Conservation (phyloP, 345 rosid genomes). For the Eucalyptus leucophloia region DNA sequence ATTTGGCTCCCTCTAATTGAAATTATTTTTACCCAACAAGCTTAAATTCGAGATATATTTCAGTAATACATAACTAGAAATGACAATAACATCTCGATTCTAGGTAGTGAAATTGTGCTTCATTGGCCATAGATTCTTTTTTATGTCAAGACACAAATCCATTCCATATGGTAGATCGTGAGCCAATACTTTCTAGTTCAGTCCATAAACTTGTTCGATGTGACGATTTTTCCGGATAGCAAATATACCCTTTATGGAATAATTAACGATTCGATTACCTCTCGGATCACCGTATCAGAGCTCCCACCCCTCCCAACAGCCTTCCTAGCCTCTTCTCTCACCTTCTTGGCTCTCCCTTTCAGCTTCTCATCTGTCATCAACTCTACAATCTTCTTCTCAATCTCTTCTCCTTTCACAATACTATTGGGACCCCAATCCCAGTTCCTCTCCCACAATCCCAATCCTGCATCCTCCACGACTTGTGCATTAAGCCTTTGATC, state of each 20-base stretch:
- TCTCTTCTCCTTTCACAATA: constrained; percentile 17
- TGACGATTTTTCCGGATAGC: neutral
- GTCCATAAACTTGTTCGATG: neutral
- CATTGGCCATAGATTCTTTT: neutral
- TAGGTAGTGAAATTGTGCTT: neutral
- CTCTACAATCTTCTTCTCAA: constrained; percentile 6
- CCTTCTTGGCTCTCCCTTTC: neutral
- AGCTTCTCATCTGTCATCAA: constrained; percentile 11
- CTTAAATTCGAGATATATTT: neutral
- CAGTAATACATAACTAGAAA: neutral
- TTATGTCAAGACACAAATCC: neutral
- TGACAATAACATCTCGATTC: neutral
- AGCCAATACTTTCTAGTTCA: neutral
- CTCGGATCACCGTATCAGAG: neutral
- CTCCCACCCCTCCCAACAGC: constrained; percentile 11
- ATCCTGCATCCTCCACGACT: neutral
- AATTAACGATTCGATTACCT: neutral
- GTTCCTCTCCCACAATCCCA: neutral
- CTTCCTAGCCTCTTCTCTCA: constrained; percentile 13
- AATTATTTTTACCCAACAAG: too few species aligned
- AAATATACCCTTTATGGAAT: neutral
- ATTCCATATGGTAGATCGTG: neutral
- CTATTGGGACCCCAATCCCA: constrained; percentile 11
- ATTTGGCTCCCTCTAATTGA: neutral
- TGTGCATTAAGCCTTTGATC: neutral